Base-by-base conservation (phyloP, 2,329 filamentous ascomycete genomes). In the Bipolaris bicolor region DNA sequence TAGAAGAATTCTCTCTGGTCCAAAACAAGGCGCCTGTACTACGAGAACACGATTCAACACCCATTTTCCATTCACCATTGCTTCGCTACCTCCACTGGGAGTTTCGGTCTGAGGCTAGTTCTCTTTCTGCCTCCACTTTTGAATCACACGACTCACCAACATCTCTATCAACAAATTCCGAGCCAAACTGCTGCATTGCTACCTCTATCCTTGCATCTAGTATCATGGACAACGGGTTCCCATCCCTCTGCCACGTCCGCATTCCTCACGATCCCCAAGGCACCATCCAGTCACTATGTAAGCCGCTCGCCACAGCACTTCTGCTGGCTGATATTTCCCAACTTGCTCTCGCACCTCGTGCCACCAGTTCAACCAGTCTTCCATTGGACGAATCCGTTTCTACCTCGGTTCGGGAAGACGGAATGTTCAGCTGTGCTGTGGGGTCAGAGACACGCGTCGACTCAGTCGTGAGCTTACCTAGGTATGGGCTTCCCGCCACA, bases 221-320 rank as follows among this genome's bases (percentile, higher is more conserved):
- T 66, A 90, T 92, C 62, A 75, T 76, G 5, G 81, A 83, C 1
- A 78, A 78, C 4, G 86, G 86, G 0, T 90, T 93, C 67, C 90
- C 90, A 0, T 72, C 77, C 0, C 80, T 93, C 9, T 79, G 78
- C 9, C 78, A 71, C 1, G 76, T 92, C 16, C 85, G 90, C 52
- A 81, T 86, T 0, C 90, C 89, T 1, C 86, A 86, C 55, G 90
- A 93, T 62, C 84, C 88, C 1, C 84, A 90, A 5, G 90, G 89
- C 24, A 65, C 84, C 7, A 86, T 92, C 60, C 90, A 93, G 75
- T 77, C 80, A 1, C 81, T 92, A 1, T 93, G 90, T 73, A 83
- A 82, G 41, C 89, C 89, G 0, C 77, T 82, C 3, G 83, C 84
- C 29, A 80, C 81, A 29, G 78, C 85, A 18, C 81, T 86, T 39